A percentile compares a stretch with the other conserved stretches of the same genome.
Evolutionary conservation across 1,284 basidiomycete genomes (phyloP).

Genomic region (Trichosporon sp.): DNA sequence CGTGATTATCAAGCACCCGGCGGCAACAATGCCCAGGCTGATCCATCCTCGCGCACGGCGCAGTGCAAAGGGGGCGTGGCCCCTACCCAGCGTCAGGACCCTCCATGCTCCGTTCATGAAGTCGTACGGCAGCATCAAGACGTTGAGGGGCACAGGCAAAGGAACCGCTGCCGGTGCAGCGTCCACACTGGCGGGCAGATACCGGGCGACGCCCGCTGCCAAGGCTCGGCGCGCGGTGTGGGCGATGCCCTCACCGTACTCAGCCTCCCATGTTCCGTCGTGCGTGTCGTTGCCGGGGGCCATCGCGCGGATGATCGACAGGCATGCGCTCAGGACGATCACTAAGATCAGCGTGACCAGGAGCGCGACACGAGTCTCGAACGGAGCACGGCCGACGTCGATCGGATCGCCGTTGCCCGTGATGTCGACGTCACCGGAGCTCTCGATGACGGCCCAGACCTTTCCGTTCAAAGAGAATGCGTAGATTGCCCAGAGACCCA

Average conservation of each 20-base stretch:
- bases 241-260: slow-evolving; percentile 19
- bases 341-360: slow-evolving; percentile 19
- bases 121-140: slow-evolving; percentile 25
- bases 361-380: slow-evolving; percentile 22
- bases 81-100: slow-evolving; percentile 2
- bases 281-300: slow-evolving; percentile 20
- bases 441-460: slow-evolving; percentile 11
- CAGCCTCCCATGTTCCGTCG: slow-evolving; percentile 25
- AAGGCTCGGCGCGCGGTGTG: slow-evolving; percentile 14
- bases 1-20: slow-evolving; percentile 12
- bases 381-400: slow-evolving; percentile 22
- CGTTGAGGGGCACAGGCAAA: slow-evolving; percentile 24
- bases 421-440: background rate
- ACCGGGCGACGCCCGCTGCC: slow-evolving; percentile 21
- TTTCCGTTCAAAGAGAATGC: slow-evolving; percentile 22
- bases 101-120: slow-evolving; percentile 10
- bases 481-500: slow-evolving; percentile 15
- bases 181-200: slow-evolving; percentile 17
- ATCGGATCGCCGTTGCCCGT: slow-evolving; percentile 8
- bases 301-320: slow-evolving; percentile 23
- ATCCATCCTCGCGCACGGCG: slow-evolving; percentile 19
- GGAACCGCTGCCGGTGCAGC: slow-evolving; percentile 12
- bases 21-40: slow-evolving; percentile 18
- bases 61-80: slow-evolving; percentile 13
- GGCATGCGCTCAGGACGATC: slow-evolving; percentile 15